Conservation (phyloP, 2,329 filamentous ascomycete genomes). For the Neurospora sp. region DNA sequence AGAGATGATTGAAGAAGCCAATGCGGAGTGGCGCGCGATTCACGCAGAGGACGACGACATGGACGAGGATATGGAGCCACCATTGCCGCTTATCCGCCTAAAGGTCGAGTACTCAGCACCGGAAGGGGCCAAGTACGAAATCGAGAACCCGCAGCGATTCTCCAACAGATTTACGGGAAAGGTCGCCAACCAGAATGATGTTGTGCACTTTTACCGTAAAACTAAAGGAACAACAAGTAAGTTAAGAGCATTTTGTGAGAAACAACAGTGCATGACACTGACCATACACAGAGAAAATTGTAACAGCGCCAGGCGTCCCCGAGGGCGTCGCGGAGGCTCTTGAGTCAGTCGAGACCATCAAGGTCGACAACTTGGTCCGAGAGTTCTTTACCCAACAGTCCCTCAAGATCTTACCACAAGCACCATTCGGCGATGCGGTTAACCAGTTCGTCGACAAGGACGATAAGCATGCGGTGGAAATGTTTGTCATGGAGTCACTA, state of each 20-base stretch:
- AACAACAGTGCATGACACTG: conserved; percentile 13
- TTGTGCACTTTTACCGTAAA: conserved; percentile 86
- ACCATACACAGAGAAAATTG: conserved; percentile 21
- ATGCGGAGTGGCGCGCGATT: conserved; percentile 68
- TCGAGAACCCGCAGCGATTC: conserved; percentile 92
- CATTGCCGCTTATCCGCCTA: conserved; percentile 76
- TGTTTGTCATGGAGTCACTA: conserved; percentile 65
- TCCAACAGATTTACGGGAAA: conserved; percentile 85
- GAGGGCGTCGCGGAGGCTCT: conserved; percentile 55
- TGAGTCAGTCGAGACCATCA: conserved; percentile 62
- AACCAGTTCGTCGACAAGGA: conserved; percentile 90
- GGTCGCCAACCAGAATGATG: conserved; percentile 89
- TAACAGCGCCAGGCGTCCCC: conserved; percentile 39
- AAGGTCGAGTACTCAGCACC: conserved; percentile 84
- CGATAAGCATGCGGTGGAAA: conserved; percentile 84
- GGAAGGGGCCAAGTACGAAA: conserved; percentile 77
- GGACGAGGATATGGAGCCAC: conserved; percentile 50
- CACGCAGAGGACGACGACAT: conserved; percentile 52
- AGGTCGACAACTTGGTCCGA: conserved; percentile 79
- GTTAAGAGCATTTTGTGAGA: conserved; percentile 11
- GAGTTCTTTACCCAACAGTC: conserved; percentile 83
- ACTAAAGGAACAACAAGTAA: conserved; percentile 49
- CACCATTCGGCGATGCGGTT: conserved; percentile 86
- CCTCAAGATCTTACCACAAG: conserved; percentile 85
- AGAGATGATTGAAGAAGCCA: conserved; percentile 78